phyloP scores from a whole-genome alignment of 148 eudicot species.

The Mesembryanthemum crystallinum region DNA sequence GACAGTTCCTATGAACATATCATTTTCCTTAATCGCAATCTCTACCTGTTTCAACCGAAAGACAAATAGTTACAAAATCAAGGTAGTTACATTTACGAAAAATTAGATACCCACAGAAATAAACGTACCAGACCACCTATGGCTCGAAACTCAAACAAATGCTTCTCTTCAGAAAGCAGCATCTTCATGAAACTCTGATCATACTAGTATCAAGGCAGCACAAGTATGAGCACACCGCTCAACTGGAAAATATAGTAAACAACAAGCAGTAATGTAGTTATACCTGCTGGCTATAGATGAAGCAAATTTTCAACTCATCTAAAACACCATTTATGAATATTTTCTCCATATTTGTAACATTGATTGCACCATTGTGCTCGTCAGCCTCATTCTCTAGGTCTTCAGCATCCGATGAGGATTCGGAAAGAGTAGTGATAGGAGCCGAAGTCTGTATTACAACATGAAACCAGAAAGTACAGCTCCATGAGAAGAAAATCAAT shows the following conservation, averaged over 20 bases:
- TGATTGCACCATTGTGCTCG: constrained; percentile 35
- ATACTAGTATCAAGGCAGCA: constrained; percentile 34
- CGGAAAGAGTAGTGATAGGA: constrained; percentile 70
- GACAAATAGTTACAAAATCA: constrained; percentile 14
- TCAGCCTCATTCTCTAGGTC: constrained; percentile 45
- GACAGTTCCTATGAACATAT: constrained; percentile 85
- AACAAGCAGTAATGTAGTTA: constrained; percentile 7
- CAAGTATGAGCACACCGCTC: not conserved
- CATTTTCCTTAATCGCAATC: constrained; percentile 65
- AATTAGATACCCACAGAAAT: constrained; percentile 1
- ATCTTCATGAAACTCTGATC: constrained; percentile 57
- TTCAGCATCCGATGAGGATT: constrained; percentile 82
- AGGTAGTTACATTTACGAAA: not conserved
- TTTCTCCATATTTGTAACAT: constrained; percentile 51
- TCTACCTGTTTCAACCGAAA: constrained; percentile 61
- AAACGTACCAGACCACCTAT: constrained; percentile 89
- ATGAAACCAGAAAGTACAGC: not conserved
- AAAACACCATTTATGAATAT: constrained; percentile 76
- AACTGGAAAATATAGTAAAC: not conserved
- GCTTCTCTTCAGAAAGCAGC: constrained; percentile 78
- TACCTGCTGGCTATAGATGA: constrained; percentile 67
- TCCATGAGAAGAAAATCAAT: not conserved
- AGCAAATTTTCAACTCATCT: constrained; percentile 80
- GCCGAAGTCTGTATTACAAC: constrained; percentile 55
- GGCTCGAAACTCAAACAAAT: constrained; percentile 90